Base-by-base conservation (phyloP, 768 basidiomycete species). In the Naganishia vishniacii region DNA sequence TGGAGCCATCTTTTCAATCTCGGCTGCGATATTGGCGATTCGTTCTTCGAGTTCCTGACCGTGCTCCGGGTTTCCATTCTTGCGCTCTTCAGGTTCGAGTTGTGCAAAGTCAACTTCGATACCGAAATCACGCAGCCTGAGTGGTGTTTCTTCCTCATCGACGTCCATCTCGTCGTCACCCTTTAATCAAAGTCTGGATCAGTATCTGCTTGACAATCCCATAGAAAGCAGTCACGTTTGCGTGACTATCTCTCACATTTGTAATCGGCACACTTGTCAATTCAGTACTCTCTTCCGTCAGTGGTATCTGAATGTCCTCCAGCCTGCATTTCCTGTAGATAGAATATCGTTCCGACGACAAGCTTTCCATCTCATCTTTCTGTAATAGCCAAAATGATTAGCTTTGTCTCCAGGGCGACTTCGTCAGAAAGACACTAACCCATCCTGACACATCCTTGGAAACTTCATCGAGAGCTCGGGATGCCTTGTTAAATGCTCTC, bases 1-100 rank as follows among this genome's bases (percentile, higher is more conserved):
- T 12, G 94, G 93, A 0, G 91, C 89, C 86, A 98, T 89, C 56
- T 84, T 83, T 70, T 93, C 91, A 58, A 97, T 92, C 68, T 97
- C 93, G 12, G 81, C 78, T 59, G 80, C 84, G 28, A 91, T 78
- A 71, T 86, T 88, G 8, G 81, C 71, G 42, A 95, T 85, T 32
- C 83, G 81, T 31, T 85, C 82, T 64, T 94, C 91, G 29, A 91
- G 82, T 66, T 87, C 84, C n/a, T 48, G 51, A 4, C 31, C 44
- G 16, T 34, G 45, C 26, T 59, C 59, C 4, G 42, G 32, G 18
- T 37, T 65, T 6, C 48, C 61, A 32, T 47, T 18, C 85, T 82
- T n/a, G 85, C 80, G 23, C 34, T 62, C n/a, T 4, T 34, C 48
- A 46, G 20, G 25, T 12, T 61, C 64, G n/a, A 61, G 40, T 8